Conservation (phyloP, 768 basidiomycete species). For the Suillus cothurnatus region DNA sequence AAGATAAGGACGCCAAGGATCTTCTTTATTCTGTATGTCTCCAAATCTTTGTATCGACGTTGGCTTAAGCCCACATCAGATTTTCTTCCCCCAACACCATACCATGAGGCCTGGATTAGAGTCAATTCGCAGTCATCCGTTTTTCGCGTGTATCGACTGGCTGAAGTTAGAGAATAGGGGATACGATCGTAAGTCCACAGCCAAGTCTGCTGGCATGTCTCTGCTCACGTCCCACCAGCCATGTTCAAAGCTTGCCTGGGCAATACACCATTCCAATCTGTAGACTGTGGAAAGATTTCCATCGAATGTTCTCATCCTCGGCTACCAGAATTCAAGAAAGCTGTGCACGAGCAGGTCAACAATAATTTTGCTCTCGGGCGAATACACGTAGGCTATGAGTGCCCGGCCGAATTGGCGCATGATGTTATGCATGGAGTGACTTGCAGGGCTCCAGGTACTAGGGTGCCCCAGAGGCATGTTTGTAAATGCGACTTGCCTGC, state of each 20-base stretch:
- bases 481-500: slow-evolving; percentile 4
- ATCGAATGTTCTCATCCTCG: not conserved
- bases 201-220: not conserved
- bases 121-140: slow-evolving; percentile 13
- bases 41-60: not conserved
- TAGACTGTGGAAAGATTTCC: not conserved
- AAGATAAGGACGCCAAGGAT: slow-evolving; percentile 13
- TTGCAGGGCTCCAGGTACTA: not conserved
- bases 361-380: not conserved
- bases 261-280: not conserved
- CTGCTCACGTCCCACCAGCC: not conserved
- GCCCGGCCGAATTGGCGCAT: not conserved
- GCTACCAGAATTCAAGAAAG: not conserved
- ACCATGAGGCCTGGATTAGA: slow-evolving; percentile 13
- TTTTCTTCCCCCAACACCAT: slow-evolving; percentile 9
- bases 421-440: slow-evolving; percentile 1
- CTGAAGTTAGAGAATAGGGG: slow-evolving; percentile 8
- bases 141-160: slow-evolving; percentile 13
- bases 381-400: not conserved
- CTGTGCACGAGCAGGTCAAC: not conserved
- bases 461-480: not conserved
- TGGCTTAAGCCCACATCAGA: not conserved
- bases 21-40: slow-evolving; percentile 11
- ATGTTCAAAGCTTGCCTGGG: slow-evolving; percentile 5
- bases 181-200: slow-evolving; percentile 11